Base-by-base conservation (phyloP, 768 basidiomycete species). In the Lyophyllum decastes region DNA sequence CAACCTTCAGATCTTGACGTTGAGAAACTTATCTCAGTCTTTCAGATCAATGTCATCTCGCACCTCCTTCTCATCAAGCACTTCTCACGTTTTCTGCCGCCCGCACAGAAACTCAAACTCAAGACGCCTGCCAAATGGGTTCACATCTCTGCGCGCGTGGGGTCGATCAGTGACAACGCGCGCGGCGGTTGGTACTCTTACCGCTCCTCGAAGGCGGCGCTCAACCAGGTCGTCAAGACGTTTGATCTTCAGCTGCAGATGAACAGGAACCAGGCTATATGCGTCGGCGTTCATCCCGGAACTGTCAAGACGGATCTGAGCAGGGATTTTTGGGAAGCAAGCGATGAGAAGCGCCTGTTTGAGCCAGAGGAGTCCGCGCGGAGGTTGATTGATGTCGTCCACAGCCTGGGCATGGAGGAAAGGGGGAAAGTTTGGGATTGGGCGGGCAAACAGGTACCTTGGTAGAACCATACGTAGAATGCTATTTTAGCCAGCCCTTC, bases 121-220 rank as follows among this genome's bases (percentile, higher is more conserved):
- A 45, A 60, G 14, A 61, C 59, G 8, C 78, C 76, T 2, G 68
- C 83, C 22, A 84, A 82, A 63, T 85, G 84, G 84, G 80, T 82
- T 22, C 84, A 87, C 66, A 69, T 86, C 54, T 79, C 82, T 11
- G 84, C 84, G 17, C 81, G 83, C 38, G 79, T 86, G 9, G 84
- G 85, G 27, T 84, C 82, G 38, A 78, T 86, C 53, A 74, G 77
- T 19, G 84, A 87, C 63, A 87, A 86, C 65, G 70, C 68, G 24
- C 75, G 74, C 22, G 85, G 84, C 17, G 85, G 84, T 35, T 86
- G 84, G 84, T 86, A 81, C 64, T 85, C 82, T 30, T 86, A 86
- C 66, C 81, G 84, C 25, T 73, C 82, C 19, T 85, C 83, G 50
- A 86, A 86, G 66, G 80, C 85, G 0, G 84, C 85, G 49, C 78